Conservation (phyloP, 140 eudicot genomes). For the Oenanthe javanica region DNA sequence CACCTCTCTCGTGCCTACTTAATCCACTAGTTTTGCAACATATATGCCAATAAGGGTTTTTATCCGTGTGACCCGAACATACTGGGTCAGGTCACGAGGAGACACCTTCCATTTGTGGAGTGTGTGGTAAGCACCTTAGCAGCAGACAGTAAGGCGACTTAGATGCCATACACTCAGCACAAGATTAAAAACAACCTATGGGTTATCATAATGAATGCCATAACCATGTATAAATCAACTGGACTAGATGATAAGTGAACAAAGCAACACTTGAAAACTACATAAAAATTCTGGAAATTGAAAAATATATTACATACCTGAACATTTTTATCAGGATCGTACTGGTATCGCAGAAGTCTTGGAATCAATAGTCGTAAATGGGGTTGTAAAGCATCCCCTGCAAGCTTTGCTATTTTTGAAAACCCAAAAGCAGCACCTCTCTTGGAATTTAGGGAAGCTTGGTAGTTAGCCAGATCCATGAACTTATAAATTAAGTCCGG, state of each 20-base stretch:
- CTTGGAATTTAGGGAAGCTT: conserved; percentile 84
- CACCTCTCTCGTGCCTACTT: not conserved
- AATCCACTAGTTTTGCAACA: not conserved
- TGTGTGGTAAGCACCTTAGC: not conserved
- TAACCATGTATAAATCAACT: too few species aligned
- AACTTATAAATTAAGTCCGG: conserved; percentile 91
- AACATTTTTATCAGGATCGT: conserved; percentile 96
- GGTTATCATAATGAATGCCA: not conserved
- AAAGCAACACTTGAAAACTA: not conserved
- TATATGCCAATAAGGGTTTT: not conserved
- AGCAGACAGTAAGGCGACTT: not conserved
- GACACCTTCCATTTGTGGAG: not conserved
- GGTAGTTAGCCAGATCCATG: conserved; percentile 97
- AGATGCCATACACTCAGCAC: not conserved
- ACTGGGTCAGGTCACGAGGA: not conserved
- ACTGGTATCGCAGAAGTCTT: conserved; percentile 90
- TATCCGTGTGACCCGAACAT: not conserved
- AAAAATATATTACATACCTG: conserved; percentile 45
- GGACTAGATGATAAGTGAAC: not conserved
- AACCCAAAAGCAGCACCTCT: conserved; percentile 99
- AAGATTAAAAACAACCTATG: not conserved
- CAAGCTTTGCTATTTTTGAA: conserved; percentile 93
- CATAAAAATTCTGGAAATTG: not conserved
- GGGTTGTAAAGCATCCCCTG: conserved; percentile 93
- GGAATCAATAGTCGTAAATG: conserved; percentile 71